These are phyloP conservation scores for Claviceps sp. DNA, from an alignment of 2,329 filamentous ascomycete genomes.

Conservation along the genomic window DNA sequence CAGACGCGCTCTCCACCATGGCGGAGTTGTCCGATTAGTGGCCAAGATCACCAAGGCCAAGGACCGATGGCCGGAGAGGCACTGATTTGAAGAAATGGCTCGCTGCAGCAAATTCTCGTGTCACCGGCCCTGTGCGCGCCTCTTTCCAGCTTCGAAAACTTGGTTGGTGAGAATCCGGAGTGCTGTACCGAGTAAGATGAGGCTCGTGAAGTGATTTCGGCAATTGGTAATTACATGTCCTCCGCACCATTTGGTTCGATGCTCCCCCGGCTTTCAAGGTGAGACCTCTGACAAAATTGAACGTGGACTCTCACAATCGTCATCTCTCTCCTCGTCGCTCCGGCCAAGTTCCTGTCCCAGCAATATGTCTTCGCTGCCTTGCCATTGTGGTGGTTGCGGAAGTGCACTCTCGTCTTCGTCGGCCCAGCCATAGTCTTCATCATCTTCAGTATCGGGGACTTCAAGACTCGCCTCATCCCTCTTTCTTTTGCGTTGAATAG, in stretches of 20 bases:
- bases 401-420: slow-evolving; percentile 50
- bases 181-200: neutral
- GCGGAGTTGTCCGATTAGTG: slow-evolving; percentile 15
- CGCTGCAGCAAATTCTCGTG: neutral
- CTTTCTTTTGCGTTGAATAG: slow-evolving; percentile 46
- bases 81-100: neutral
- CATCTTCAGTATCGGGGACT: slow-evolving; percentile 48
- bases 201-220: slow-evolving; percentile 2
- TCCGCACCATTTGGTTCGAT: slow-evolving; percentile 16
- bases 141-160: neutral
- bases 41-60: slow-evolving; percentile 2
- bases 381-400: slow-evolving; percentile 51
- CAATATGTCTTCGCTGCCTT: slow-evolving; percentile 51
- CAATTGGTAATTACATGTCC: slow-evolving; percentile 1
- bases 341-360: slow-evolving; percentile 33
- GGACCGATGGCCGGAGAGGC: slow-evolving; percentile 10
- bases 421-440: slow-evolving; percentile 62
- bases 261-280: slow-evolving; percentile 10
- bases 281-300: slow-evolving; percentile 7
- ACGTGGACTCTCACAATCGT: slow-evolving; percentile 4
- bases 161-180: neutral
- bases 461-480: slow-evolving; percentile 45
- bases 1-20: slow-evolving; percentile 8
- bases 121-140: neutral
- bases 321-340: slow-evolving; percentile 20